Conservation (phyloP, 78 protist genomes). For the Planoprotostelium fungivorum region DNA sequence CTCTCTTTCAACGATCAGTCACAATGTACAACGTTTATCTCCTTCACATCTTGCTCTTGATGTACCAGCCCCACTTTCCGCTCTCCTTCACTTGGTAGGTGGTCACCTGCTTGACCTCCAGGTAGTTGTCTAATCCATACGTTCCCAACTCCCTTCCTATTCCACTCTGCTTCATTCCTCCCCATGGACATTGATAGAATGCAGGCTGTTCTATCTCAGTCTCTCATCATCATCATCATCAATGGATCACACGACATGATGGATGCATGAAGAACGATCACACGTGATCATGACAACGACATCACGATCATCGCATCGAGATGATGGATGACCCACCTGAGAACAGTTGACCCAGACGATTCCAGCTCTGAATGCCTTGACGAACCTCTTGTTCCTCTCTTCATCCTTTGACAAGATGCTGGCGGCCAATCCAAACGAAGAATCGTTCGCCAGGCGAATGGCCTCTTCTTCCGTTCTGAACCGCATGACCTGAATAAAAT, state of each 20-base stretch:
- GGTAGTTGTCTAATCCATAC: background rate
- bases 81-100: background rate
- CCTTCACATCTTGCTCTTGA: background rate
- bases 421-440: slow-evolving; percentile 72
- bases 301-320: no score
- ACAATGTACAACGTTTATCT: no score
- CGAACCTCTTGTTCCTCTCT: background rate
- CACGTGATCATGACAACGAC: no score
- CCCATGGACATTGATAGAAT: background rate
- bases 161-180: background rate
- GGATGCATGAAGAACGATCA: no score
- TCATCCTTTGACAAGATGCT: slow-evolving; percentile 31
- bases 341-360: background rate
- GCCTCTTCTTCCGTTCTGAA: slow-evolving; percentile 35
- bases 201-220: no score
- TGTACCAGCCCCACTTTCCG: background rate
- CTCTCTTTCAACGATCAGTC: no score
- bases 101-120: background rate
- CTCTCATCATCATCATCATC: no score
- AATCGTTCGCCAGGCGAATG: slow-evolving; percentile 46
- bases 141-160: background rate
- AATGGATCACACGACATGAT: background rate
- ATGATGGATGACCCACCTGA: background rate
- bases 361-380: background rate
- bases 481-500: background rate